Evolutionary conservation across 2,329 filamentous ascomycete genomes (phyloP).

Genomic region (Elsinoe perseae): DNA sequence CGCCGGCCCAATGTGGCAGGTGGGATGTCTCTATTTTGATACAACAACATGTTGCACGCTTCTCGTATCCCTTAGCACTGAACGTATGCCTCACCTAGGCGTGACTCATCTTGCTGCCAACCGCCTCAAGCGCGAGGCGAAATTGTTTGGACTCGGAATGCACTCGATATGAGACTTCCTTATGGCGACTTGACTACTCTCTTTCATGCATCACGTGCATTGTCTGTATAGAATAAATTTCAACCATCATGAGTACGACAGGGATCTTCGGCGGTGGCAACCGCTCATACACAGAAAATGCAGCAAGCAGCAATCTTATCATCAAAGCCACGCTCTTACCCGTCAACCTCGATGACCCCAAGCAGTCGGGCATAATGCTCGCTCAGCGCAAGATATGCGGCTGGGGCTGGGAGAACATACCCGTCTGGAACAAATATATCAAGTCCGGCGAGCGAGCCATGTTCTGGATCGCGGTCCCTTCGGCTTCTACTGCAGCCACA

Average conservation of each 20-base stretch:
- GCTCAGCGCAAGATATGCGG: constrained; percentile 21
- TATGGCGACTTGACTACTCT: too few relatives aligned
- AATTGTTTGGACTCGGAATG: too few relatives aligned
- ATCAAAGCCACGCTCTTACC: constrained; percentile 16
- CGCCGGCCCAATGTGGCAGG: background rate
- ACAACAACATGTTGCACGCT: background rate
- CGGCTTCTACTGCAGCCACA: background rate
- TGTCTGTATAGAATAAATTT: too few relatives aligned
- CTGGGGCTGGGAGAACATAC: constrained; percentile 19
- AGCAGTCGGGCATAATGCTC: constrained; percentile 17
- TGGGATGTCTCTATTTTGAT: background rate
- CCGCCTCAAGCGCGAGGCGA: too few relatives aligned
- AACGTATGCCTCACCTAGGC: too few relatives aligned
- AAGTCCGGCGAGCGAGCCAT: constrained; percentile 16
- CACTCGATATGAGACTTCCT: too few relatives aligned
- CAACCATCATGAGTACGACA: background rate
- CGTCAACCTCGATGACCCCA: constrained; percentile 17
- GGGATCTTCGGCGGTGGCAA: background rate
- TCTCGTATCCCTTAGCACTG: too few relatives aligned
- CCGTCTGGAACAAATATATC: constrained; percentile 17
- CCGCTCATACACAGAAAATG: background rate
- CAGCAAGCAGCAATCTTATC: background rate
- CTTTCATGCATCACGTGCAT: too few relatives aligned
- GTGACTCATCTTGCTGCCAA: too few relatives aligned
- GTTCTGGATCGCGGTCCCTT: constrained; percentile 21